Conservation (phyloP, 352 stramenopile species). For the Phytophthora litchii region DNA sequence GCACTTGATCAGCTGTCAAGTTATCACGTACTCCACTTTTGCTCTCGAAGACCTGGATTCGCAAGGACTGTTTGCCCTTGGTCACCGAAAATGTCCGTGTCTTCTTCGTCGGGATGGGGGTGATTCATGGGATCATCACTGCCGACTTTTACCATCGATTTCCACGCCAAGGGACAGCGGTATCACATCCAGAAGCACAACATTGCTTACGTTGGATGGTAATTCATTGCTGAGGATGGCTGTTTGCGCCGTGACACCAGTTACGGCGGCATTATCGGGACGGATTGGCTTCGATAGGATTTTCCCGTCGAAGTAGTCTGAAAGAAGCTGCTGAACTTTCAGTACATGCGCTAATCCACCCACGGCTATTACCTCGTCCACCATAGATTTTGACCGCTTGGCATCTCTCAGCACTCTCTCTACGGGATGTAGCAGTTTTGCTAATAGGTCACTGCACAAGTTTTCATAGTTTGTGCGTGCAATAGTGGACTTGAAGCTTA, state of each 20-base stretch:
- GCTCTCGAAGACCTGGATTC: neutral
- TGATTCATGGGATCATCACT: slow-evolving; percentile 3
- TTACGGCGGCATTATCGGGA: neutral
- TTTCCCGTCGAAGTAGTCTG: slow-evolving; percentile 2
- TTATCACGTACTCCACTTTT: no score
- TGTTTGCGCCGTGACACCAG: neutral
- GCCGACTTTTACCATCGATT: neutral
- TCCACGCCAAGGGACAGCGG: slow-evolving; percentile 4
- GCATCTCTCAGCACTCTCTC: slow-evolving; percentile 6
- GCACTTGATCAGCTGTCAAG: no score
- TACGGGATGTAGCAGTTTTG: neutral
- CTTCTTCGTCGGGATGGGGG: slow-evolving; percentile 6
- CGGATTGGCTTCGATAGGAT: neutral
- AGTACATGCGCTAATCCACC: slow-evolving; percentile 3
- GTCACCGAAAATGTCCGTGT: slow-evolving; percentile 2
- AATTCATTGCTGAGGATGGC: slow-evolving; percentile 3
- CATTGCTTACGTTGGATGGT: neutral
- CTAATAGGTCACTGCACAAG: slow-evolving; percentile 1
- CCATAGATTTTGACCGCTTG: neutral
- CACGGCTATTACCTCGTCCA: slow-evolving; percentile 2
- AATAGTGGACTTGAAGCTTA: slow-evolving; percentile 1
- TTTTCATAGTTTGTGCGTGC: neutral
- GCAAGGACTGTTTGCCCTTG: slow-evolving; percentile 3
- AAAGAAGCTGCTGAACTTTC: neutral
- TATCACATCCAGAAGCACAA: slow-evolving; percentile 9